A percentile compares a stretch with the other conserved stretches of the same genome.
These are phyloP conservation scores for Drosera spatulata DNA, from an alignment of 179 eudicot genomes.

Conservation along the genomic window DNA sequence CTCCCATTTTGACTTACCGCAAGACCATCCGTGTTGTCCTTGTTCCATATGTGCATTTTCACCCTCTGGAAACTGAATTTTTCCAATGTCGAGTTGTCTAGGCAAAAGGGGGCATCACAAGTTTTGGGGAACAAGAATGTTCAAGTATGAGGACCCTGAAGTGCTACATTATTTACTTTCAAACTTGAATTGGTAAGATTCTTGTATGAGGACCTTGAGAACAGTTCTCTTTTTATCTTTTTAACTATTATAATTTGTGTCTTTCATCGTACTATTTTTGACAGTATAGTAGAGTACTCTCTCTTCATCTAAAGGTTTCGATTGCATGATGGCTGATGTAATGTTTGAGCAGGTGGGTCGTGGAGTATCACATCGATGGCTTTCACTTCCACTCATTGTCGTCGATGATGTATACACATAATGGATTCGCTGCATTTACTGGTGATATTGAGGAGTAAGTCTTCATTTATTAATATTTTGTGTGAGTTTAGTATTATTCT, in stretches of 20 bases:
- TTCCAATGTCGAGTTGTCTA: conserved; percentile 15
- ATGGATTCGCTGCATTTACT: conserved; percentile 86
- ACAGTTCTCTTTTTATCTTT: not conserved
- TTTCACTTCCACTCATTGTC: conserved; percentile 92
- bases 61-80: conserved; percentile 3
- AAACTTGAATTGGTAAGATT: conserved; percentile 78
- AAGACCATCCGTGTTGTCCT: not conserved
- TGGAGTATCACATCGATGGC: conserved; percentile 89
- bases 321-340: not conserved
- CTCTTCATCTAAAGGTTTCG: not conserved
- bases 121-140: conserved; percentile 99
- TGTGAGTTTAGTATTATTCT: too few species aligned
- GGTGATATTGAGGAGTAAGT: conserved; percentile 95
- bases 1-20: conserved; percentile 1
- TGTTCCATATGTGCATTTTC: not conserved
- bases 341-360: conserved; percentile 79
- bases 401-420: conserved; percentile 96
- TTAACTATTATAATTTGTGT: not conserved
- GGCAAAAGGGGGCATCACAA: conserved; percentile 97
- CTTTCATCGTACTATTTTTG: not conserved
- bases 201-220: not conserved
- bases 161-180: conserved; percentile 96
- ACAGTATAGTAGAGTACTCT: not conserved
- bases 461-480: conserved; percentile 1
- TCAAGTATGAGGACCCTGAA: conserved; percentile 88